Base-by-base conservation (phyloP, 306 rosid genomes). In the Cucumis hystrix region DNA sequence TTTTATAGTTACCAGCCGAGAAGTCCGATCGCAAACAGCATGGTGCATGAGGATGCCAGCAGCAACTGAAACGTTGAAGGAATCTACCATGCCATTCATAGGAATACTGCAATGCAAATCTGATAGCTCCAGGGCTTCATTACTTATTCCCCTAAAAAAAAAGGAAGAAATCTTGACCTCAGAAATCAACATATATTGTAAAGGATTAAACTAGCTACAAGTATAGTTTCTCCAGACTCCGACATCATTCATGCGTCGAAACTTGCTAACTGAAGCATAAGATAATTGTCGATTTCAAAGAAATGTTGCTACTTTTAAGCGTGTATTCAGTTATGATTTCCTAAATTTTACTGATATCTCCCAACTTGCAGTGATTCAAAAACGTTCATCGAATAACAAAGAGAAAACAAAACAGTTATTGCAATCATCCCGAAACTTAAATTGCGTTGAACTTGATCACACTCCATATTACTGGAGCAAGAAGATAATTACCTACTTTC, bases 11-110 rank as follows among this genome's bases (percentile, higher is more conserved):
- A 90, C 98, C 96, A 80, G 82, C 28, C 92, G 93, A 72, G 93
- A 84, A 57, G 86, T 87, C 79, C 97, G 84, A 81, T 95, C 88
- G 76, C 87, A 85, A 81, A 95, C 96, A 79, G 97, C 96, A 52
- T 95, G 97, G 86, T 95, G 98, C 97, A 92, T 90, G 79, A 92
- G 89, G 83, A 95, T 86, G 82, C 97, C 97, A 8, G 97, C 97
- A 63, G 97, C 98, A 83, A 95, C 98, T 37, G 97, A 92, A 79
- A 92, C 97, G 82, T 95, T 92, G 85, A 90, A 92, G 78, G 98
- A 95, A 81, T 92, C 97, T 65, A 92, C 97, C 98, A 92, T 95
- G 64, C 98, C 98, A 0, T 89, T 89, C 97, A 95, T 90, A 6
- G 98, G 96, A 80, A 92, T 89, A 82, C 91, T 86, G 85, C 97